Base-by-base conservation (phyloP, 2,329 filamentous ascomycete genomes). In the Cadophora sp. region DNA sequence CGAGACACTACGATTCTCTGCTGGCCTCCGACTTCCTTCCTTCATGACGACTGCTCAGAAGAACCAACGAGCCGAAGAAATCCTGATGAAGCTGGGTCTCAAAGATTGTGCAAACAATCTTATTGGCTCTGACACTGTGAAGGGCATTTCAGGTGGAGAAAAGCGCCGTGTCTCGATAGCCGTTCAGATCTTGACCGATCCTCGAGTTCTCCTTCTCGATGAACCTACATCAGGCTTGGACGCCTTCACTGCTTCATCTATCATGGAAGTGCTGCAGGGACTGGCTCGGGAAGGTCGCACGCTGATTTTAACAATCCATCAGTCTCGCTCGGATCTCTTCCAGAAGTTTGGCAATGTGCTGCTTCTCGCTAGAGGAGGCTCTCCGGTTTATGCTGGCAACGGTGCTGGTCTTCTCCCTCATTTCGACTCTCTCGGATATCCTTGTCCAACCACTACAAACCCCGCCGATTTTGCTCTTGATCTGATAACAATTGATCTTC, bases 91-190 rank as follows among this genome's bases (percentile, higher is more conserved):
- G 75, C 88, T 94, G 85, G 91, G 91, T 0, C 78, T 94, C 4
- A 93, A 92, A 73, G 91, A 94, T 71, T 94, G 91, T 70, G 91
- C 91, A 0, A 87, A 93, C 73, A 92, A 91, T 62, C 77, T 93
- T 0, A 85, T 94, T 9, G 91, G 91, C 2, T 90, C 85, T 66
- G 89, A 92, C 9, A 78, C 91, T 4, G 83, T 92, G 71, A 94
- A 94, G 76, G 91, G 91, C 0, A 93, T 94, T 36, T 93, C 90
- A 9, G 91, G 91, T 2, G 92, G 92, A 20, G 91, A 94, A 78
- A 94, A 93, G 78, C 84, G 91, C 2, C 85, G 92, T 64, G 90
- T 94, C 6, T 91, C 89, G 2, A 93, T 94, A 68, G 91, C 91
- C 0, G 87, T 93, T 0, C 91, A 94, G 72, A 89, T 94, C 7